Base-by-base conservation (phyloP, 2,329 filamentous ascomycete species). In the Claviceps spartinae region DNA sequence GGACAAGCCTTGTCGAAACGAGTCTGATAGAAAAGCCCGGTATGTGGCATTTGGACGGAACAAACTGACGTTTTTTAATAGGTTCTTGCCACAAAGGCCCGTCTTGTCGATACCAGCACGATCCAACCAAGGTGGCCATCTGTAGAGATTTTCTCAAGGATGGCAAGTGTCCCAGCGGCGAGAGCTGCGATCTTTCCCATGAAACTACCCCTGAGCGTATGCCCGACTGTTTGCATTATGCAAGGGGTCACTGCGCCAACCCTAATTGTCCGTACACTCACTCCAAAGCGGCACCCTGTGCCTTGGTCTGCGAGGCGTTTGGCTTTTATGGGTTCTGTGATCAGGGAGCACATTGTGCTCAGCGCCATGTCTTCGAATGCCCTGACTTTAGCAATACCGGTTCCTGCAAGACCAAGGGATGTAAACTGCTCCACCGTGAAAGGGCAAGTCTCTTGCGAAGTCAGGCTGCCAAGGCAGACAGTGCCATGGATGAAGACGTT, bases 301-400 rank as follows among this genome's bases (percentile, higher is more conserved):
- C 90, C 49, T 82, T 78, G 34, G 87, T 96, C 47, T 98, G 93
- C 71, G 79, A 82, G 60, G 71, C 80, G 20, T 97, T 98, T 72
- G 91, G 87, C 30, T 80, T 82, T 51, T 78, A 90, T 62, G 91
- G 93, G 50, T 97, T 89, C 68, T 97, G 93, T 72, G 83, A 86
- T 55, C 86, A 86, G 65, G 93, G 91, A 55, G 76, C 78, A 52
- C 69, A 75, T 52, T 97, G 93, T 69, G 69, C 79, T 54, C 82
- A 93, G 57, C 85, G 89, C 55, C 93, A 98, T 72, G 85, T 91
- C 53, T 85, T 85, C 69, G 91, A 97, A 68, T 97, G 93, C 68
- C 91, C 93, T 56, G 86, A 95, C 66, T 96, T 94, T 73, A 87
- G 88, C 77, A 95, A 95, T 70, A 88, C 80, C 55, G 91, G 91